Evolutionary conservation across 495 filamentous ascomycete genomes (phyloP).

Genomic region (Bathelium albidoporum): DNA sequence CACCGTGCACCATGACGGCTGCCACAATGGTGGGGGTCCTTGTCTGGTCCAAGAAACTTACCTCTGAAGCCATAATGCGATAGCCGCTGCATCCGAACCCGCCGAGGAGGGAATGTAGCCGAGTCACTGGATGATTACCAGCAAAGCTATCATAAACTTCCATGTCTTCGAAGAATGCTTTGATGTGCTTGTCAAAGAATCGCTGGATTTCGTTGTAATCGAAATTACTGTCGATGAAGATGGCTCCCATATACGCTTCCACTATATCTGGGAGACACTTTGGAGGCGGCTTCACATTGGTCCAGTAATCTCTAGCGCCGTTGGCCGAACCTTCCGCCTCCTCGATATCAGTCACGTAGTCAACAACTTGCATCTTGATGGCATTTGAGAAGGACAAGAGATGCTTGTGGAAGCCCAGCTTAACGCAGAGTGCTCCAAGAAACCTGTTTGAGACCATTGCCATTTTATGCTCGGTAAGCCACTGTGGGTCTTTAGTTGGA

Average conservation of each 20-base stretch:
- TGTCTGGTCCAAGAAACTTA: constrained; percentile 32
- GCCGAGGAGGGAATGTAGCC: constrained; percentile 41
- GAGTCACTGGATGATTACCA: constrained; percentile 70
- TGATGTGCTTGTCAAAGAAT: constrained; percentile 67
- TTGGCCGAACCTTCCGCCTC: constrained; percentile 44
- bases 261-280: constrained; percentile 83
- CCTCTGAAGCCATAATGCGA: constrained; percentile 43
- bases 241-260: constrained; percentile 79
- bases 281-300: constrained; percentile 55
- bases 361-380: constrained; percentile 52
- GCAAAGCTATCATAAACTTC: constrained; percentile 78
- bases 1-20: constrained; percentile 66
- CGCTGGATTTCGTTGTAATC: constrained; percentile 49
- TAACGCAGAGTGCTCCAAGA: constrained; percentile 68
- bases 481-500: constrained; percentile 79
- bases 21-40: constrained; percentile 40
- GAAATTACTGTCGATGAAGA: constrained; percentile 87
- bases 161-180: constrained; percentile 81
- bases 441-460: constrained; percentile 98
- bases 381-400: constrained; percentile 50
- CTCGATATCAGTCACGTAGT: constrained; percentile 60
- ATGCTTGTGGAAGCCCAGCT: constrained; percentile 65
- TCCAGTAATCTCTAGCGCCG: constrained; percentile 72
- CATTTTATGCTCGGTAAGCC: constrained; percentile 99
- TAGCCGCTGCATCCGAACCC: constrained; percentile 46